phyloP scores from a whole-genome alignment of 2,329 filamentous ascomycete genomes.

The Pseudocercospora cruenta region DNA sequence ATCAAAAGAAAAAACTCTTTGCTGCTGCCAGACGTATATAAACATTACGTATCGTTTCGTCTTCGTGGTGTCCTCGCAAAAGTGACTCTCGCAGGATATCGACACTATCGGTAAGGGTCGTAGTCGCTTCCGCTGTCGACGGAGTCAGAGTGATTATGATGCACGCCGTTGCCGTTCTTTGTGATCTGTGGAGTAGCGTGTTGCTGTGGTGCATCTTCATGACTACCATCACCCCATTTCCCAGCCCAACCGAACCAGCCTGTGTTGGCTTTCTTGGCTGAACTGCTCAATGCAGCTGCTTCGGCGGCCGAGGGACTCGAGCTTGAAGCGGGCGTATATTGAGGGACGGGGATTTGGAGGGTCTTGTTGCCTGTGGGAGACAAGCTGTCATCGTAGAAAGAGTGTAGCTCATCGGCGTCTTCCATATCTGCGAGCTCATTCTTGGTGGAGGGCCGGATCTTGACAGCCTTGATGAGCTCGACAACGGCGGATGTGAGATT shows the following conservation, averaged over 20 bases:
- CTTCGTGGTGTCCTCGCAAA: constrained; percentile 3
- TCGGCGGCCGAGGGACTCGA: neutral
- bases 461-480: constrained; percentile 80
- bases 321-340: constrained; percentile 7
- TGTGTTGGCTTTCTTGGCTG: constrained; percentile 20
- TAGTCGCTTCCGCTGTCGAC: constrained; percentile 27
- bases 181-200: neutral
- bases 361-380: constrained; percentile 17
- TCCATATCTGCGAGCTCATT: constrained; percentile 30
- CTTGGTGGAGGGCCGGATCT: constrained; percentile 62
- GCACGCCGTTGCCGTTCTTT: constrained; percentile 11
- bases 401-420: constrained; percentile 28
- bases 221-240: constrained; percentile 25
- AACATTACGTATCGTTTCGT: neutral
- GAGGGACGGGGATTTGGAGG: constrained; percentile 20
- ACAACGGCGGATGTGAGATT: constrained; percentile 85
- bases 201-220: constrained; percentile 14
- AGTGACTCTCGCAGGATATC: constrained; percentile 10
- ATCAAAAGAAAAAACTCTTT: neutral
- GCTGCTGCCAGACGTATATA: neutral
- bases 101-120: constrained; percentile 31
- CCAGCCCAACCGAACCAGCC: constrained; percentile 33
- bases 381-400: constrained; percentile 30
- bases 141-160: constrained; percentile 6
- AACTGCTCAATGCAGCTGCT: neutral